A percentile compares a stretch with the other conserved stretches of the same genome.
These are phyloP conservation scores for Pistacia atlantica DNA, from an alignment of 345 rosid species.

Conservation along the genomic window DNA sequence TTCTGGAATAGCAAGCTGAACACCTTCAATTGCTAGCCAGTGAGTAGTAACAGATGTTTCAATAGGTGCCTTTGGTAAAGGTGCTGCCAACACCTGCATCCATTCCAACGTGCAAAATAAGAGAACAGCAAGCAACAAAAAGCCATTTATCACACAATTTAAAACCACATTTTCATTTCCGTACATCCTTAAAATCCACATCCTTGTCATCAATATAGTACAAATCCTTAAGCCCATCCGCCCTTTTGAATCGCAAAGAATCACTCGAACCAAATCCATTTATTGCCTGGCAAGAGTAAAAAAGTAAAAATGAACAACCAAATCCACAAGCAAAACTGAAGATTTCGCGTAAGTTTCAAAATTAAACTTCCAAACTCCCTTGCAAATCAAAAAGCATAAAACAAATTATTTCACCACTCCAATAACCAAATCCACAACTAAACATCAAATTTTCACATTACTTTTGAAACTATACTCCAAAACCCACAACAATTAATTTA, in stretches of 20 bases:
- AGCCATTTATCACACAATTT: conserved; percentile 22
- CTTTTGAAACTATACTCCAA: no score
- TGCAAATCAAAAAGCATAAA: neutral
- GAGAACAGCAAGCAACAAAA: conserved; percentile 12
- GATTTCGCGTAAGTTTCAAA: neutral
- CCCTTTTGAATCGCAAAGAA: conserved; percentile 63
- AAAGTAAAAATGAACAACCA: conserved; percentile 13
- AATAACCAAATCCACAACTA: neutral
- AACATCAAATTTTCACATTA: neutral
- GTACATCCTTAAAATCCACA: conserved; percentile 75
- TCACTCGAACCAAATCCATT: conserved; percentile 66
- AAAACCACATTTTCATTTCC: conserved; percentile 7
- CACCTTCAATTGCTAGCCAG: conserved; percentile 93
- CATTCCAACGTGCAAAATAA: neutral
- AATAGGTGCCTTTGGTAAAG: conserved; percentile 58
- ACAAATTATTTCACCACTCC: no score
- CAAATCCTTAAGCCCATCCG: conserved; percentile 72
- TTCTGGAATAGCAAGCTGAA: conserved; percentile 80
- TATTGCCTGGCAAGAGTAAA: conserved; percentile 48
- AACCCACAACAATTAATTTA: no score
- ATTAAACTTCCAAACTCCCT: no score
- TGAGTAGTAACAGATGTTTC: conserved; percentile 59
- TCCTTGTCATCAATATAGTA: conserved; percentile 75
- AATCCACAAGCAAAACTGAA: neutral
- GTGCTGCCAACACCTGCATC: conserved; percentile 66